Evolutionary conservation across 352 stramenopile species (phyloP).

Genomic region (Phytopythium mirpurense): DNA sequence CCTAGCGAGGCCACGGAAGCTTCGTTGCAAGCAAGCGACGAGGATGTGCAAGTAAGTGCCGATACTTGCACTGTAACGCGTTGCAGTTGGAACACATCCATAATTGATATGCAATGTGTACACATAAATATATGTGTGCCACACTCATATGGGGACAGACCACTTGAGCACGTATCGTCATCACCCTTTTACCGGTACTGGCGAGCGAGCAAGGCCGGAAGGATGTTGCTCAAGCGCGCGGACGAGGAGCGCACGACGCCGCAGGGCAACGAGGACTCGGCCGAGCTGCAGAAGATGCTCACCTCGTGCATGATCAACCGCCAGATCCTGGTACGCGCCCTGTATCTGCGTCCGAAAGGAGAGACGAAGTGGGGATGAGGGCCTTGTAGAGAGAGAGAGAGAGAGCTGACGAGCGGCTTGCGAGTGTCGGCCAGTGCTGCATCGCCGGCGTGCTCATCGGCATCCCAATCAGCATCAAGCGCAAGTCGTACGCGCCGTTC

Average conservation of each 20-base stretch:
- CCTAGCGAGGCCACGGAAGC: no score
- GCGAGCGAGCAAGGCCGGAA: background rate
- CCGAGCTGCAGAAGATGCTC: slow-evolving; percentile 76
- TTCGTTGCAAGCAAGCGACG: no score
- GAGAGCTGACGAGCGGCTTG: no score
- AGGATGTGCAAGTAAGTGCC: no score
- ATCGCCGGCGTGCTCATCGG: slow-evolving; percentile 74
- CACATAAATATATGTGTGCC: background rate
- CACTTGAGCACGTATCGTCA: no score
- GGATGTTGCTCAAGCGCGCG: slow-evolving; percentile 54
- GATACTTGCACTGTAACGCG: no score
- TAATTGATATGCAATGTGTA: background rate
- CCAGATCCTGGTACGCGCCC: slow-evolving; percentile 54
- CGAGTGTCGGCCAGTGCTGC: slow-evolving; percentile 39
- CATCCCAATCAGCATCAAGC: slow-evolving; percentile 80
- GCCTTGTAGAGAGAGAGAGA: no score
- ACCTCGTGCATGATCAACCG: slow-evolving; percentile 84
- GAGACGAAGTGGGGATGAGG: no score
- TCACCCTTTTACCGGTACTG: no score
- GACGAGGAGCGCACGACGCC: slow-evolving; percentile 36
- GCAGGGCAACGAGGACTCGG: slow-evolving; percentile 62
- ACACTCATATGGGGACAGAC: background rate
- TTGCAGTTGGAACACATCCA: background rate
- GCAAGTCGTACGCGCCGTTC: slow-evolving; percentile 77
- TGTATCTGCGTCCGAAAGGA: no score